Conservation (phyloP, 2,329 filamentous ascomycete species). For the Colletotrichum spinosum region DNA sequence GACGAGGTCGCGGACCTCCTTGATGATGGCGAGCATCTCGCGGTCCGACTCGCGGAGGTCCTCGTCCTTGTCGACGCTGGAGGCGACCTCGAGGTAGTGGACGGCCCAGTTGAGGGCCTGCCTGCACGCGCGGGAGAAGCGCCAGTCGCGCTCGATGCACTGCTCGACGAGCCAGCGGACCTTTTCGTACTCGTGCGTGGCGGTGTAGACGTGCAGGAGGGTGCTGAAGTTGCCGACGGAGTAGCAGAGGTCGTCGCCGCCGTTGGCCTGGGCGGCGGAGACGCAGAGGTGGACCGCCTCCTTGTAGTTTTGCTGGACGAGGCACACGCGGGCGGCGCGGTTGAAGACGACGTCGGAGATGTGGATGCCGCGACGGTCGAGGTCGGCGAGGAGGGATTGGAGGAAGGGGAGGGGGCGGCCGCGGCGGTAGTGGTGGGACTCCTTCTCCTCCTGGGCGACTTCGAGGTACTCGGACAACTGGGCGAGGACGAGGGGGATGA, state of each 20-base stretch:
- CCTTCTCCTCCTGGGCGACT: constrained; percentile 27
- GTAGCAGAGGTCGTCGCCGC: constrained; percentile 50
- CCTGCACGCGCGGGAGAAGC: constrained; percentile 20
- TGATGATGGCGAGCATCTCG: constrained; percentile 25
- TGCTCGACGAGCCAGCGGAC: constrained; percentile 45
- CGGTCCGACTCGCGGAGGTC: constrained; percentile 27
- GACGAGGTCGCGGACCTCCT: constrained; percentile 10
- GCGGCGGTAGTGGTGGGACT: neutral
- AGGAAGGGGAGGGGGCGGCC: constrained; percentile 21
- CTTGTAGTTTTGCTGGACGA: constrained; percentile 43
- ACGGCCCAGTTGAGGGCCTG: constrained; percentile 29
- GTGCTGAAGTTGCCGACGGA: constrained; percentile 52
- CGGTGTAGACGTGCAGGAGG: constrained; percentile 49
- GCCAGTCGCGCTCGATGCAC: constrained; percentile 27
- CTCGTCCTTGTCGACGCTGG: constrained; percentile 28
- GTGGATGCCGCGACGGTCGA: constrained; percentile 43
- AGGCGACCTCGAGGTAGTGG: constrained; percentile 29
- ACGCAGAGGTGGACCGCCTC: constrained; percentile 49
- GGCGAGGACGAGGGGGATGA: constrained; percentile 53
- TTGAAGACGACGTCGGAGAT: constrained; percentile 52
- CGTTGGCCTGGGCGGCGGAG: constrained; percentile 51
- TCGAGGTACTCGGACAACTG: constrained; percentile 49
- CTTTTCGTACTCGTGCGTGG: constrained; percentile 44
- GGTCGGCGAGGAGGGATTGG: constrained; percentile 41
- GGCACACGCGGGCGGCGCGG: constrained; percentile 48